Base-by-base conservation (phyloP, 306 rosid genomes). In the Alnus rubra region DNA sequence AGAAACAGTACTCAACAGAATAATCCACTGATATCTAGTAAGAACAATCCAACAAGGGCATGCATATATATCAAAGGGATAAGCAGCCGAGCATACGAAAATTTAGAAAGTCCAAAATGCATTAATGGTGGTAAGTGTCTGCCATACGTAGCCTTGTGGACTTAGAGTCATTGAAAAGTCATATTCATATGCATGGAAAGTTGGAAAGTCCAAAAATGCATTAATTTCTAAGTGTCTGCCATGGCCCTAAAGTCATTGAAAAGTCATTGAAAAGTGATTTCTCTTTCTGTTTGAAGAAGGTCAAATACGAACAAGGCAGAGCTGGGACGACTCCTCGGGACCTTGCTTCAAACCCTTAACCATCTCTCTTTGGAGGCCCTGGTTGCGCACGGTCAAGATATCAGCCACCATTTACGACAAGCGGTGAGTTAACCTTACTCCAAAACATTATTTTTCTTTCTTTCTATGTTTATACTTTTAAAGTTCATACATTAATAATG, bases 381-480 rank as follows among this genome's bases (percentile, higher is more conserved):
- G 68, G 82, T 91, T 18, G 76, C 85, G 70, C 85, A 84, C 42
- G 97, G 94, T 47, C 89, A 84, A 62, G 96, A 96, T 79, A 87
- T 89, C 71, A 84, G 88, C 82, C 80, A 76, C 72, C 87, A 82
- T 55, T 81, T 93, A 50, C 90, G 82, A 74, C 81, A 78, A 51
- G 78, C 75, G 75, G 99, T 96, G 81, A 89, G 99, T 84, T 33
- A 59, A 42, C 28, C 28, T 30, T 33, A 33, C 37, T 23, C 28
- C 28, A 23, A 23, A 23, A 23, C 28, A 23, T 23, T 23, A 0
- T 23, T 23, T 23, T 23, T 23, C 0, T 23, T 23, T 23, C 0
- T 0, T 23, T 23, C 0, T 0, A 23, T 23, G 28, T 23, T 23
- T 23, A 23, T 23, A 23, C 28, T 23, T 23, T 23, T 23, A 23